These are phyloP conservation scores for Tetracladium maxilliforme DNA, from an alignment of 2,329 filamentous ascomycete species.

Conservation along the genomic window DNA sequence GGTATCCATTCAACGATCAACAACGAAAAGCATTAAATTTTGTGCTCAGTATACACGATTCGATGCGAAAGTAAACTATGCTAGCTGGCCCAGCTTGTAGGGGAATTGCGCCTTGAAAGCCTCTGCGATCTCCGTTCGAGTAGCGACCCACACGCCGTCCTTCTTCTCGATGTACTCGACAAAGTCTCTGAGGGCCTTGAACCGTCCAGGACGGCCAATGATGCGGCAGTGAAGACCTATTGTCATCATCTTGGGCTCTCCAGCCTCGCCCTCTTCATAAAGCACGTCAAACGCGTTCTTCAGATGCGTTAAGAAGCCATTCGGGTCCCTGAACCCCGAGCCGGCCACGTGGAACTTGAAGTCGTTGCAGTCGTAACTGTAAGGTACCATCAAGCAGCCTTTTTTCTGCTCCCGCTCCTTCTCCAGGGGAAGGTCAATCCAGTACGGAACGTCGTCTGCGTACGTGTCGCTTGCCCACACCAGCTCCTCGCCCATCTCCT, in stretches of 20 bases:
- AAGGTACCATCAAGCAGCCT: conserved; percentile 37
- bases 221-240: conserved; percentile 36
- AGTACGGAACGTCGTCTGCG: conserved; percentile 39
- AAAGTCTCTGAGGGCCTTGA: conserved; percentile 32
- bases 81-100: conserved; percentile 25
- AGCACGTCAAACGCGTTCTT: conserved; percentile 36
- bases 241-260: conserved; percentile 41
- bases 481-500: conserved; percentile 34
- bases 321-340: conserved; percentile 8
- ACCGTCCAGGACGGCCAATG: conserved; percentile 34
- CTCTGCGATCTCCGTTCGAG: conserved; percentile 34
- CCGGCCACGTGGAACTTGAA: conserved; percentile 15
- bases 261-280: conserved; percentile 21
- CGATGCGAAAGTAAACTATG: too few relatives aligned
- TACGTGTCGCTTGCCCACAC: conserved; percentile 34
- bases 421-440: conserved; percentile 35
- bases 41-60: too few relatives aligned
- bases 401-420: conserved; percentile 20
- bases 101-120: conserved; percentile 30
- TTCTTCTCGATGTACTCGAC: conserved; percentile 35
- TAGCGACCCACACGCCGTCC: conserved; percentile 37
- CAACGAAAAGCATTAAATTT: too few relatives aligned
- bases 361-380: conserved; percentile 40
- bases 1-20: too few relatives aligned
- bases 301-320: conserved; percentile 19